Percentiles rank a stretch among this genome's conserved stretches.
phyloP scores from a whole-genome alignment of 139 green algal species.

The Spirogloea muscicola region DNA sequence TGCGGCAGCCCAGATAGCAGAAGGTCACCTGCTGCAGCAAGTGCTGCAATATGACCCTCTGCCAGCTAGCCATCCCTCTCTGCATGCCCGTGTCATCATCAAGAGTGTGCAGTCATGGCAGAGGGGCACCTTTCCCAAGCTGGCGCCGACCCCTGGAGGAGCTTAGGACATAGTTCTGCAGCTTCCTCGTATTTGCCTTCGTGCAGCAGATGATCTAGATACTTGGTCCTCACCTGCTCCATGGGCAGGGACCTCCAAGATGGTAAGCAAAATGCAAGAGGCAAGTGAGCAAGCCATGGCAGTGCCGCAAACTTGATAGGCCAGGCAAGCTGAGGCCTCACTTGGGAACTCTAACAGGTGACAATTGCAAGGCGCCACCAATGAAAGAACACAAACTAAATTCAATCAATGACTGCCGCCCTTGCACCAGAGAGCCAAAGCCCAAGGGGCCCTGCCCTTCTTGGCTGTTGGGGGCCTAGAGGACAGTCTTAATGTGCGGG shows the following conservation, averaged over 20 bases:
- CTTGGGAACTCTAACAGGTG: neutral
- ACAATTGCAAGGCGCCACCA: neutral
- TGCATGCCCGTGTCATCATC: neutral
- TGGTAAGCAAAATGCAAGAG: neutral
- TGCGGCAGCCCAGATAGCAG: neutral
- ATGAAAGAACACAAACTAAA: neutral
- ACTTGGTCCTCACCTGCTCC: constrained; percentile 6
- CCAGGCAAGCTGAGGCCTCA: neutral
- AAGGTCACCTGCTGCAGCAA: neutral
- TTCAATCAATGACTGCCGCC: neutral
- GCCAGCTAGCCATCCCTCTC: neutral
- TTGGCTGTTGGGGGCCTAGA: too few relatives aligned
- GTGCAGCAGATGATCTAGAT: constrained; percentile 48
- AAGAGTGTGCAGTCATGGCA: too few relatives aligned
- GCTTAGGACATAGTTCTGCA: constrained; percentile 53
- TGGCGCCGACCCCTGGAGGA: constrained; percentile 55
- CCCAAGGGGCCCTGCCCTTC: neutral
- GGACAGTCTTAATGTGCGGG: neutral
- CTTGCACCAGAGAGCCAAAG: neutral
- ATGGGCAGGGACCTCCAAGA: neutral
- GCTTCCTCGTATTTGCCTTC: constrained; percentile 54
- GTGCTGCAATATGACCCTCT: neutral
- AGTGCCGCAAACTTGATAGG: neutral
- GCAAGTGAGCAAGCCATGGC: neutral
- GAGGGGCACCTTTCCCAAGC: constrained; percentile 71